Evolutionary conservation across 2,329 filamentous ascomycete genomes (phyloP), one percentile per base, ranked within the genome.

Genomic region (Paecilomyces sp.): DNA sequence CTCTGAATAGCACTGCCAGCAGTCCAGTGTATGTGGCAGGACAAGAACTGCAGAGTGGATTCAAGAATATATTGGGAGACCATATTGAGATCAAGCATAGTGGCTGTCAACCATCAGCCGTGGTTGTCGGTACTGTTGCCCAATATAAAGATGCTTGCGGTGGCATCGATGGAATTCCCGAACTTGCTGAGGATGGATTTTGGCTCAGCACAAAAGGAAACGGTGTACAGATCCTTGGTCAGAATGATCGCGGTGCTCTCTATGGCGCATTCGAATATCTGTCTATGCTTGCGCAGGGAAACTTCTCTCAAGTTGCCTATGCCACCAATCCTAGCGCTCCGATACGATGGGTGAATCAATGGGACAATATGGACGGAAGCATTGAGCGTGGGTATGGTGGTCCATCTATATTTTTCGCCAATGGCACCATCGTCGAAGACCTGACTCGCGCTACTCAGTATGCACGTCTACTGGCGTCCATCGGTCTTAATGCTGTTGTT

Each of bases 201-300:
- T 87, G 81, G 76, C 77, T 90, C 31, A 80, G 74, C 63, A 82
- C 76, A 4, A 74, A 74, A 4, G 76, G 74, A 8, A 65, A 73
- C 0, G 72, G 72, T 0, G 80, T 88, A 24, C 74, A 81, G 36
- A 88, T 89, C 56, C 67, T 89, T 1, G 86, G 86, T 0, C 79
- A 84, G 61, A 89, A 88, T 64, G 85, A 88, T 66, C 82, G 86
- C 0, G 88, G 86, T 12, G 84, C 85, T 3, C 78, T 90, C 1
- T 90, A 90, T 64, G 88, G 88, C 6, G 79, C 87, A 3, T 90
- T 88, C 65, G 83, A 88, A 62, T 90, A 88, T 63, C 78, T 90
- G 9, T 86, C 84, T 1, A 79, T 82, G 70, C 76, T 90, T n/a
- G 84, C 82, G 0, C 85, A 86, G 68, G 82, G 80, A 25, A 81